phyloP scores from a whole-genome alignment of 306 rosid genomes.

The Malus domestica region DNA sequence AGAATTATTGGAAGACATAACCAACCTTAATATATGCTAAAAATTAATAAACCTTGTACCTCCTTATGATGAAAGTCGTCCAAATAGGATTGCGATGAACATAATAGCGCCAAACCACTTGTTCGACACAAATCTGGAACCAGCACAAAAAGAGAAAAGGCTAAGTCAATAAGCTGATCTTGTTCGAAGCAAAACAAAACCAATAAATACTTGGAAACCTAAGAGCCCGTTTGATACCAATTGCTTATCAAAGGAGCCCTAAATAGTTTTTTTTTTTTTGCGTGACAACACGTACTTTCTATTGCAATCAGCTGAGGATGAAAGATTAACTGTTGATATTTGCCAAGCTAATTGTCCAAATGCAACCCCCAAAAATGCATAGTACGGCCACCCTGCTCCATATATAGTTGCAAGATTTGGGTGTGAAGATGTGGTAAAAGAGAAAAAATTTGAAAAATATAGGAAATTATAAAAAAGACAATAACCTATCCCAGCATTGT shows the following conservation, averaged over 20 bases:
- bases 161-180: neutral
- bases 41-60: too few relatives aligned
- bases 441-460: neutral
- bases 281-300: conserved; percentile 45
- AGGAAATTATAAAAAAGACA: neutral
- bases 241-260: neutral
- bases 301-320: conserved; percentile 73
- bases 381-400: conserved; percentile 80
- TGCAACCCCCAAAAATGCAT: conserved; percentile 63
- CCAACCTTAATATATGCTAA: too few relatives aligned
- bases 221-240: too few relatives aligned
- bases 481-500: conserved; percentile 65
- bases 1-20: too few relatives aligned
- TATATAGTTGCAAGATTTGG: neutral
- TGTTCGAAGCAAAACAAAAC: conserved; percentile 2
- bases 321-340: conserved; percentile 68
- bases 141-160: neutral
- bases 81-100: conserved; percentile 65
- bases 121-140: conserved; percentile 52
- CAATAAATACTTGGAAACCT: neutral
- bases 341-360: conserved; percentile 90
- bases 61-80: too few relatives aligned
- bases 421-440: neutral
- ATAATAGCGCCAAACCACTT: conserved; percentile 40
- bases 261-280: too few relatives aligned